Base-by-base conservation (phyloP, 1,284 basidiomycete genomes). In the Polyporus tsugae region DNA sequence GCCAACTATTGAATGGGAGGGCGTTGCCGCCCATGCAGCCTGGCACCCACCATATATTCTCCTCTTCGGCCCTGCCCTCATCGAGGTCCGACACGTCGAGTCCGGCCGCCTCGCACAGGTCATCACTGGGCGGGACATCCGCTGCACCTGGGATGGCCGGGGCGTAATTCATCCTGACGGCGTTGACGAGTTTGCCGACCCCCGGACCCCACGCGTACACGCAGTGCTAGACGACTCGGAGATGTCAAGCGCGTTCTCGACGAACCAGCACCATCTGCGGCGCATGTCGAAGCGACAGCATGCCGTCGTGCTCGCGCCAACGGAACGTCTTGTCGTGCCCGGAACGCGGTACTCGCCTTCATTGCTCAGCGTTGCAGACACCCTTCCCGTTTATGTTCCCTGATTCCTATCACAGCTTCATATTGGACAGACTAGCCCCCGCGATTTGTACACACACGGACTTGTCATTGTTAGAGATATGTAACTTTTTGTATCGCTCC, bases 1-100 rank as follows among this genome's bases (percentile, higher is more conserved):
- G 64, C 85, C 86, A 33, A 89, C 91, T 4, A 95, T 98, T 74
- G 96, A 98, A 78, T 99, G 97, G 96, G 97, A 99, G 81, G 95
- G 96, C 5, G 91, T 88, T 1, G 94, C 94, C 0, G 91, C 94
- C 74, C 90, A 89, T 44, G 94, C 96, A 22, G 95, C 94, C 0
- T 91, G 94, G 82, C 95, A 96, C 75, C 89, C 92, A 60, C 95
- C 95, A 0, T 97, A 96, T 75, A 86, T 99, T 60, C 86, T 98
- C 19, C 90, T 97, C 42, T 96, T 98, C 81, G 95, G 96, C 78
- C 84, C 89, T 11, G 89, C 94, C 49, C 98, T 98, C 82, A 92
- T 99, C 77, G 97, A 99, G 81, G 88, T 99, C 44, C 89, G 97
- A 41, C 93, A 98, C 77, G 88, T 93, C 73, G 83, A 93, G 71